Evolutionary conservation across 108 stramenopile species (phyloP), one percentile per base, ranked within the genome.

Genomic region (Fragilaria crotonensis): DNA sequence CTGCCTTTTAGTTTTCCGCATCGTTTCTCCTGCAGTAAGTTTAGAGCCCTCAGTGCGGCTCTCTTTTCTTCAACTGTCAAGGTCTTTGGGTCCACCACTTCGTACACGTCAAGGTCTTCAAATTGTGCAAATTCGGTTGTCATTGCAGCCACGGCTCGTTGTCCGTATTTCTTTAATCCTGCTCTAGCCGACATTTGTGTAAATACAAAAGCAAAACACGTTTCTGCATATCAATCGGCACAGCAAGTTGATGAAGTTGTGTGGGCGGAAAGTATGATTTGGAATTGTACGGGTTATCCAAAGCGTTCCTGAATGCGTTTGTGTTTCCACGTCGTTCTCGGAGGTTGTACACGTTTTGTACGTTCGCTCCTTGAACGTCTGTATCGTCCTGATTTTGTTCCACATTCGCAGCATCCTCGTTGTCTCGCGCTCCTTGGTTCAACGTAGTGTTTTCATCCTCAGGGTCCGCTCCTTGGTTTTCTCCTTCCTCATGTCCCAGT

Each of bases 11-110:
- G 58, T 3, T 36, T 50, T 30, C 70, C 67, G 46, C 41, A 55
- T 19, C 61, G 44, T 32, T 70, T 78, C 33, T 70, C 52, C 28
- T 70, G 72, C 5, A 77, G 51, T 44, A 64, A 71, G 55, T 68
- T 72, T 1, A 72, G 59, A 30, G 63, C 68, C 22, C 45, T 46
- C 30, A 77, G 59, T 9, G 76, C 63, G 9, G 26, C 33, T 5
- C 33, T 41, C 5, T 31, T 20, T 22, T 78, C 61, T 30, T 78
- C 72, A 18, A 25, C 11, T 0, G 61, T 63, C 7, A 79, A 62
- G 9, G 47, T 25, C 0, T 31, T 33, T 0, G 33, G n/a, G 33
- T 68, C 33, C 19, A 52, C 33, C 2, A 66, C 66, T 31, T 63
- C 31, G 41, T 73, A 50, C 1, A 60, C 60, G 2, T 73, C 45